Conservation (phyloP, 179 eudicot species). For the Amaranthus tricolor region DNA sequence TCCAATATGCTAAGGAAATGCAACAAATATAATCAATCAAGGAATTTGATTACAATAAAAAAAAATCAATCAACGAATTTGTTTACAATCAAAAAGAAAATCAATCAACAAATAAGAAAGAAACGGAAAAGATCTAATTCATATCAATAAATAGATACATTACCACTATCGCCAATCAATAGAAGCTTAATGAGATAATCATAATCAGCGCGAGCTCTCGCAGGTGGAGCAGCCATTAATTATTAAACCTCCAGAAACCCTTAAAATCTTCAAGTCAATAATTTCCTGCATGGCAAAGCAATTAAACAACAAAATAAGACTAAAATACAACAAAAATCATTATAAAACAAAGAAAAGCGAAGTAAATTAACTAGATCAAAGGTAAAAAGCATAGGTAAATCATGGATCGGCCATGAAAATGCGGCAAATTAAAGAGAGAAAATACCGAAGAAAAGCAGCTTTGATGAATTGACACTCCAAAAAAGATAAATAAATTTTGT, state of each 20-base stretch:
- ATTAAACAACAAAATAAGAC: slow-evolving; percentile 6
- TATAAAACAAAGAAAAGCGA: neutral
- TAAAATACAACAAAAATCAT: slow-evolving; percentile 10
- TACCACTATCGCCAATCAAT: slow-evolving; percentile 48
- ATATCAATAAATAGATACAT: slow-evolving; percentile 1
- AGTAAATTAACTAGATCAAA: slow-evolving; percentile 23
- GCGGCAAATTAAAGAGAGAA: slow-evolving; percentile 8
- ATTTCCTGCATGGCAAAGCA: slow-evolving; percentile 12
- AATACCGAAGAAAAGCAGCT: slow-evolving; percentile 4
- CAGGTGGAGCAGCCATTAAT: slow-evolving; percentile 54
- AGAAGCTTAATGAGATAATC: slow-evolving; percentile 49
- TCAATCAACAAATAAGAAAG: slow-evolving; percentile 15
- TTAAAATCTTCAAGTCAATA: neutral
- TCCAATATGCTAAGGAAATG: neutral
- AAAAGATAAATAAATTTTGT: neutral
- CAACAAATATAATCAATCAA: neutral
- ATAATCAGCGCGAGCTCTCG: slow-evolving; percentile 51
- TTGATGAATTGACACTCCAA: neutral
- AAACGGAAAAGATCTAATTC: neutral
- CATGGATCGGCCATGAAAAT: slow-evolving; percentile 26
- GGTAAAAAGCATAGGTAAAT: slow-evolving; percentile 5
- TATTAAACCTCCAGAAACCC: slow-evolving; percentile 24
- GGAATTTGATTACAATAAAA: neutral
- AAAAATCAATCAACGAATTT: neutral
- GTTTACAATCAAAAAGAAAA: neutral